Evolutionary conservation across 768 basidiomycete genomes (phyloP).

Genomic region (Omphalotus guepiniiformis): DNA sequence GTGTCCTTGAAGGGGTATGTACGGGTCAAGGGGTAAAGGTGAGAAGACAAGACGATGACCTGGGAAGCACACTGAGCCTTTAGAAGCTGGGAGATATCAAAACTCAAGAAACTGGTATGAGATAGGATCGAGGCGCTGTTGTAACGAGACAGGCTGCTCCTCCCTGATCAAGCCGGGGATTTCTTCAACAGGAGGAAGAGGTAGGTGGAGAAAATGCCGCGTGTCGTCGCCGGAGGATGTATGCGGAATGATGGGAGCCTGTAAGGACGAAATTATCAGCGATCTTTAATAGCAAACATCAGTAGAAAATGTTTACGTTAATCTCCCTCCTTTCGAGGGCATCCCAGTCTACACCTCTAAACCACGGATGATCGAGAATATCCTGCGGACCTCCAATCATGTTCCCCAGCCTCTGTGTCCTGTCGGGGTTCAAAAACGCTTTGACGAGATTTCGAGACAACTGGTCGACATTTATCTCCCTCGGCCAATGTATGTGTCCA

Average conservation of each 20-base stretch:
- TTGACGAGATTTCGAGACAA: slow-evolving; percentile 86
- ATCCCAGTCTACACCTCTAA: slow-evolving; percentile 91
- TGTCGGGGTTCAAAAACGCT: slow-evolving; percentile 87
- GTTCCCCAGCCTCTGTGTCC: slow-evolving; percentile 88
- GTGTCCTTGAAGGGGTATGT: too few relatives aligned
- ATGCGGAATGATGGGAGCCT: slow-evolving; percentile 87
- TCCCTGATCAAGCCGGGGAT: slow-evolving; percentile 74
- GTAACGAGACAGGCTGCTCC: slow-evolving; percentile 53
- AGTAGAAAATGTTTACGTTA: slow-evolving; percentile 43
- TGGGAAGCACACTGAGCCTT: too few relatives aligned
- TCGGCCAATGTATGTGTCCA: slow-evolving; percentile 84
- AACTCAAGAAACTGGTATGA: slow-evolving; percentile 76
- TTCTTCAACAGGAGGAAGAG: slow-evolving; percentile 70
- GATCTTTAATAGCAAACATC: not conserved
- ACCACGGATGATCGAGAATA: slow-evolving; percentile 91
- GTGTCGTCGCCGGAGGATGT: slow-evolving; percentile 79
- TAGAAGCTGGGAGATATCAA: slow-evolving; percentile 28
- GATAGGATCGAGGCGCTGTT: slow-evolving; percentile 62
- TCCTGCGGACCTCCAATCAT: slow-evolving; percentile 90
- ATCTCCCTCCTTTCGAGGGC: slow-evolving; percentile 85
- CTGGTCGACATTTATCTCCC: slow-evolving; percentile 76
- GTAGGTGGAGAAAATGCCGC: slow-evolving; percentile 79
- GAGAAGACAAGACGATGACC: too few relatives aligned
- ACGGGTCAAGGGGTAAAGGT: too few relatives aligned
- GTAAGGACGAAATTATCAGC: slow-evolving; percentile 12